phyloP scores from a whole-genome alignment of 192 early-diverging fungal genomes.

The Phlyctochytrium planicorne region DNA sequence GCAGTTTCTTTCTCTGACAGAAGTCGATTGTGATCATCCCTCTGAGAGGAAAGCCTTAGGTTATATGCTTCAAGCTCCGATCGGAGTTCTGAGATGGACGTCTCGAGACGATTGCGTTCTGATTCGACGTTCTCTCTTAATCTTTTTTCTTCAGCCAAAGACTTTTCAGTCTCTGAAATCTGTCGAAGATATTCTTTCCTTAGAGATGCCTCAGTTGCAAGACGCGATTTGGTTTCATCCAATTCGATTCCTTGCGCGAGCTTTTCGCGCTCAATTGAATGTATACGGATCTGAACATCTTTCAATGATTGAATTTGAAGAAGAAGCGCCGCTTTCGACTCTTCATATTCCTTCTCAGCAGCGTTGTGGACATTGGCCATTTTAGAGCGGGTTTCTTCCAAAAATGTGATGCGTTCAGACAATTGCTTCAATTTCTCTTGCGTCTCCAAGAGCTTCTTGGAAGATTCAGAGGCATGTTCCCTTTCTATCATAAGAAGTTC shows the following conservation, averaged over 20 bases:
- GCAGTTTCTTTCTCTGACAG: background rate
- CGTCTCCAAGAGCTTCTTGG: conserved; percentile 11
- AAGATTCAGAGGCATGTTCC: conserved; percentile 4
- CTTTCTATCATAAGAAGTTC: conserved; percentile 22
- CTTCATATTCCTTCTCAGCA: background rate
- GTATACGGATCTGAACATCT: background rate
- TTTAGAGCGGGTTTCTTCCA: background rate
- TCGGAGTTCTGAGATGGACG: background rate
- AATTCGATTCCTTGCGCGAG: background rate
- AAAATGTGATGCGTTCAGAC: conserved; percentile 8
- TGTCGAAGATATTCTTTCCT: background rate
- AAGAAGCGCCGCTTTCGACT: background rate
- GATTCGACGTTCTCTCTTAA: background rate
- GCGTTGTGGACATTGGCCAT: background rate
- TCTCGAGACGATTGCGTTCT: background rate
- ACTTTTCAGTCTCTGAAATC: background rate
- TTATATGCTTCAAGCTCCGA: background rate
- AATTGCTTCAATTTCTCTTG: background rate
- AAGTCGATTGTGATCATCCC: background rate
- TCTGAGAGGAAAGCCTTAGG: background rate
- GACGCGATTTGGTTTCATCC: background rate
- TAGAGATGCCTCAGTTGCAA: background rate
- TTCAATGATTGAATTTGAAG: background rate
- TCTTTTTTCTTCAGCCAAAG: background rate
- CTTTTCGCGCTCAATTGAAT: background rate